Evolutionary conservation across 2,329 filamentous ascomycete genomes (phyloP).

Genomic region (Thielaviopsis cerberus): DNA sequence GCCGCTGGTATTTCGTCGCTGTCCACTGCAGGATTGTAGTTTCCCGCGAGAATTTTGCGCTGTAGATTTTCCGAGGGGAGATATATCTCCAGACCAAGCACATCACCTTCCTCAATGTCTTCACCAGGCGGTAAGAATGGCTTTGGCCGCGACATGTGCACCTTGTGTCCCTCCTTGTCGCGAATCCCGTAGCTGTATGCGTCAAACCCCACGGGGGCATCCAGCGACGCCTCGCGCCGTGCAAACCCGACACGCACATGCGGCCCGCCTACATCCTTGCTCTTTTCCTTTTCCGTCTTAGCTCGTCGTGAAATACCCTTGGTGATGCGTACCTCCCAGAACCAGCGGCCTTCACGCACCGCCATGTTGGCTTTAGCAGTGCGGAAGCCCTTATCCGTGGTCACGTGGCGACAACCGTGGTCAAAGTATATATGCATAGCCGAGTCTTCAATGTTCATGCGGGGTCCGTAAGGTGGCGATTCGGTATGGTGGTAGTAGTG

Average conservation of each 20-base stretch:
- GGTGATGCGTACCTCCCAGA: constrained; percentile 84
- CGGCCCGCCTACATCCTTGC: constrained; percentile 27
- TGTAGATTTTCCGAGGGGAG: constrained; percentile 73
- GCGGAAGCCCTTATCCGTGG: constrained; percentile 81
- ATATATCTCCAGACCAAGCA: constrained; percentile 83
- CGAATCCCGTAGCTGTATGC: constrained; percentile 87
- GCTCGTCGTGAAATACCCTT: constrained; percentile 43
- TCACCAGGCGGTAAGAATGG: constrained; percentile 68
- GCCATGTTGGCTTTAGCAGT: constrained; percentile 82
- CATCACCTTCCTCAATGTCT: constrained; percentile 72
- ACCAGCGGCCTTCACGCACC: constrained; percentile 74
- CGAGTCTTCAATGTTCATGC: constrained; percentile 84
- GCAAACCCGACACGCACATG: constrained; percentile 78
- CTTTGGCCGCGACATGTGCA: constrained; percentile 84
- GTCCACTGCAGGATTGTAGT: constrained; percentile 75
- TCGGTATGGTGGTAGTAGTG: constrained; percentile 84
- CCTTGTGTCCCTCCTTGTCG: constrained; percentile 76
- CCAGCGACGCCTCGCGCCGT: constrained; percentile 59
- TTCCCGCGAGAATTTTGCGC: constrained; percentile 68
- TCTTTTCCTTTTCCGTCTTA: constrained; percentile 22
- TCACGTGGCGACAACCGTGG: constrained; percentile 55
- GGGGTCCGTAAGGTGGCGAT: constrained; percentile 60
- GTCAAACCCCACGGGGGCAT: constrained; percentile 71
- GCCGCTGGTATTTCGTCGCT: constrained; percentile 24
- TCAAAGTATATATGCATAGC: constrained; percentile 73